Evolutionary conservation across 768 basidiomycete species (phyloP).

Genomic region (Naganishia vaughanmartiniae): DNA sequence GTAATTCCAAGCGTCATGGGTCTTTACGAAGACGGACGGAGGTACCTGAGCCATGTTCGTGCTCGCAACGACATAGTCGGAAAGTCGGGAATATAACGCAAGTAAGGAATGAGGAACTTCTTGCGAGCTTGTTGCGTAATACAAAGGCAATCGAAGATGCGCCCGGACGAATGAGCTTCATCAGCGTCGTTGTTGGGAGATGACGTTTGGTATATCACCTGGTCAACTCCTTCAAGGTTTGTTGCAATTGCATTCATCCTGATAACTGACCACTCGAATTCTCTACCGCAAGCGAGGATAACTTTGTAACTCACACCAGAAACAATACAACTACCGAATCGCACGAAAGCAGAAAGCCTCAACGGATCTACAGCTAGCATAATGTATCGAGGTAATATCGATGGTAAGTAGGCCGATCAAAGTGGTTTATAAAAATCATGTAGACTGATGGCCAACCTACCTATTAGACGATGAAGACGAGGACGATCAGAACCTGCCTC

Average conservation of each 20-base stretch:
- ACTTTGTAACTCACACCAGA: neutral
- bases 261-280: neutral
- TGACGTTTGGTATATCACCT: neutral
- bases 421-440: neutral
- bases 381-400: slow-evolving; percentile 33
- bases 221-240: too few relatives aligned
- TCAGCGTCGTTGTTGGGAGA: neutral
- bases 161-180: neutral
- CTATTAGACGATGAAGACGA: slow-evolving; percentile 45
- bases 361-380: slow-evolving; percentile 1
- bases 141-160: neutral
- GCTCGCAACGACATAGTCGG: neutral
- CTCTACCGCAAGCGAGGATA: neutral
- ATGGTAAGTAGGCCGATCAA: slow-evolving; percentile 13
- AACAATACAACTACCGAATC: neutral
- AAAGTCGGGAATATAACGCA: too few relatives aligned
- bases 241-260: neutral
- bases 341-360: neutral
- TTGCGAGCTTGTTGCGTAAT: too few relatives aligned
- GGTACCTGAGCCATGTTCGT: neutral
- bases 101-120: too few relatives aligned
- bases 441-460: neutral
- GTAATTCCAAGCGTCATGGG: neutral
- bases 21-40: neutral
- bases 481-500: slow-evolving; percentile 32